Base-by-base conservation (phyloP, 73 alveolate species). In the Paramecium caudatum region DNA sequence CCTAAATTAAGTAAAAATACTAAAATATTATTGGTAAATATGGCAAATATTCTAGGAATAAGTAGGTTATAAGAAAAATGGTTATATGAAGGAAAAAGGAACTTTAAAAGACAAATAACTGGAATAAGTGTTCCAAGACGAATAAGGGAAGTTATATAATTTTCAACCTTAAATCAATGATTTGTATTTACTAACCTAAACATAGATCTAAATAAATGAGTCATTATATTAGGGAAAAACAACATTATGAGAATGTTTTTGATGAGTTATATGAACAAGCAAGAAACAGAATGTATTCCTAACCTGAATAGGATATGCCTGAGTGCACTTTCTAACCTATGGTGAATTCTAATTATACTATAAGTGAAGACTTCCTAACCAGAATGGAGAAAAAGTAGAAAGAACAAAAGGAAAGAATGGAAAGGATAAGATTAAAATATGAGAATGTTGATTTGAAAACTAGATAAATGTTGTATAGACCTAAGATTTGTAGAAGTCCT, bases 211-310 rank as follows among this genome's bases (percentile, higher is more conserved):
- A 65, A 32, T 13, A 33, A 33, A 65, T 65, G 83, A 33, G 83
- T 15, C 49, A 30, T 36, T 65, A 33, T 33, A 65, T 65, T 30
- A 65, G 83, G 30, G 83, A 65, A 21, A 30, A 65, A 65, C 8
- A 65, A 65, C 83, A 55, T 55, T 65, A 65, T 33, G 47, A 33
- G 15, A 65, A 65, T 43, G 83, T 65, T 25, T 65, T 65, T 65
- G 83, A 65, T 65, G 83, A 65, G 34, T 62, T 62, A 27, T 62
- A 62, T 27, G 82, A 62, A 62, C 12, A 62, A 62, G 82, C 82
- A 27, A 62, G 47, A 62, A 62, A 27, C 10, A 62, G 10, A 62
- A 27, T 27, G 47, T 27, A 62, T 12, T 23, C 82, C 25, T 5
- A 27, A 23, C 82, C 82, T 10, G 82, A 62, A 62, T 62, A 62